Evolutionary conservation across 2,329 filamentous ascomycete species (phyloP), one percentile per base, ranked within the genome.

Genomic region (Ascocoryne sarcoides): DNA sequence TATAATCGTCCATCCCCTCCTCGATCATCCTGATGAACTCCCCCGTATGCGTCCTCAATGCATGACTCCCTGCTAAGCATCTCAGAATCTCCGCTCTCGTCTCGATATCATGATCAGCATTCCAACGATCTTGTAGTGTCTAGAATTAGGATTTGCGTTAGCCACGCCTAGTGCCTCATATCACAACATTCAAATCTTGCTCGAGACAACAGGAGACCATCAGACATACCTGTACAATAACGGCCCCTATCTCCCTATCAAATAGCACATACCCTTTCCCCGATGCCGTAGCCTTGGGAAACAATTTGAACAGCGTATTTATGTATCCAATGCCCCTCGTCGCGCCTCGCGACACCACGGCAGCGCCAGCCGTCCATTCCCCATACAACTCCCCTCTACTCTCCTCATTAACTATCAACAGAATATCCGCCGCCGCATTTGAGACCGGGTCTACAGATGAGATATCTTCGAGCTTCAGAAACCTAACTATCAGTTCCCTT

Each of bases 1-100:
- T 94, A 56, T 96, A 96, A 58, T 98, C 89, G 49, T 90, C 82
- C 19, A 98, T 63, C 0, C 81, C 77, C 30, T 73, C 71, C 0
- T 61, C 56, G 7, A 82, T 60, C 10, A 60, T 45, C 14, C 42
- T 15, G 5, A 46, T 32, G 26, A 57, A 52, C 1, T 35, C 17
- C 4, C 29, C 10, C 7, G 45, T 29, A 28, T 49, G 37, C 2
- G 37, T 43, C 1, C 44, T 23, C 5, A 55, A 33, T 4, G 73
- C 57, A 4, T 62, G 61, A 42, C 68, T 71, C 23, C 63, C 63
- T 1, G 66, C 60, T 19, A 82, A 60, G 36, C 71, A 73, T 43
- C 72, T 68, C 10, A 81, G 60, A 18, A 82, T 70, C 2, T 73
- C 65, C 3, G 71, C 68, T 14, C 69, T 65, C 3, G 68, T 73